Base-by-base conservation (phyloP, 257 asterid genomes). In the Buddleja alternifolia region DNA sequence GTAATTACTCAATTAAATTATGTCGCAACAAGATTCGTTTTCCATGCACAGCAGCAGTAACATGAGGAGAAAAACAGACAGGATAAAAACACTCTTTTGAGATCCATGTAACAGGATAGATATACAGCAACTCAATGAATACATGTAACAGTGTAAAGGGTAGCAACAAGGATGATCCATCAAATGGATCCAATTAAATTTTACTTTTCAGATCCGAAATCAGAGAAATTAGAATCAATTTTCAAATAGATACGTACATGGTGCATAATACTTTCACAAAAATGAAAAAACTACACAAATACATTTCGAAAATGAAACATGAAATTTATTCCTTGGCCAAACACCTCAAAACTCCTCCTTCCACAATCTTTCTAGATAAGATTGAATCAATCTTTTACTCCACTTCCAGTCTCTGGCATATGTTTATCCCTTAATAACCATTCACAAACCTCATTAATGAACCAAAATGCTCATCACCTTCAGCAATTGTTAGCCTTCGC, bases 401-500 rank as follows among this genome's bases (percentile, higher is more conserved):
- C 34, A 29, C 5, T 5, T 29, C 34, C 34, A 29, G 34, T 29
- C 34, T 29, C 34, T 29, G 34, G 34, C 34, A 29, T 29, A 29
- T 29, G 34, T 29, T 1, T 5, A 29, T 29, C 3, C 34, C 34
- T 29, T 29, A 29, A 29, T 29, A 1, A 29, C 2, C 34, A 29
- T 29, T 5, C 34, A 29, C 34, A 25, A 56, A 36, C 58, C 65
- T 54, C 54, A 63, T 46, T 53, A 75, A 17, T 23, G 69, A 40
- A 2, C n/a, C 73, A 15, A 63, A 36, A 17, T 57, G 76, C 11
- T 4, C 8, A 14, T 76, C 64, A 25, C 72, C 59, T 47, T 55
- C 76, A 41, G 32, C 69, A 46, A 70, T 5, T 1, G 64, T 8
- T 16, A 75, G 7, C 29, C 69, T 12, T 6, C 29, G 58, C 42